Percentiles rank a stretch among this genome's conserved stretches.
phyloP scores from a whole-genome alignment of 306 rosid genomes.

The Prunus salicina region DNA sequence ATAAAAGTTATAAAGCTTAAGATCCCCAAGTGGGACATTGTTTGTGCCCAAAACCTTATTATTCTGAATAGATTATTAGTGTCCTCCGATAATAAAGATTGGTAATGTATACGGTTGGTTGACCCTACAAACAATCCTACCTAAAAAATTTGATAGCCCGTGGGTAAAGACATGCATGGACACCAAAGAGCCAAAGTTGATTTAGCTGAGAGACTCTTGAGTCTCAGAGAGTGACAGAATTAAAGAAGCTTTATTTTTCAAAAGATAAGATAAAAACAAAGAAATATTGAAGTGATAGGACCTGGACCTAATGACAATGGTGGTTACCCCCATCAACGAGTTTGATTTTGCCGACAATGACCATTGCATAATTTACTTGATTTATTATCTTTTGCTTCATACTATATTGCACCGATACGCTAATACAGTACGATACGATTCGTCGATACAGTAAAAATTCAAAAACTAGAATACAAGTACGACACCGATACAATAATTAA shows the following conservation, averaged over 20 bases:
- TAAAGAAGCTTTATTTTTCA: background rate
- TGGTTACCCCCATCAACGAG: conserved; percentile 18
- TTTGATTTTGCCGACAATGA: background rate
- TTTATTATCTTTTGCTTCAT: too few relatives aligned
- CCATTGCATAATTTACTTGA: background rate
- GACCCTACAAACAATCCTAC: conserved; percentile 14
- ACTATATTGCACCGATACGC: too few relatives aligned
- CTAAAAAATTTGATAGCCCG: background rate
- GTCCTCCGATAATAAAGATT: background rate
- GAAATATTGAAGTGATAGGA: conserved; percentile 21
- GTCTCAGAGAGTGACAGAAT: conserved; percentile 5
- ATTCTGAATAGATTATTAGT: too few relatives aligned
- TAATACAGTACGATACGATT: rapidly evolving
- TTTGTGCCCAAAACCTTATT: too few relatives aligned
- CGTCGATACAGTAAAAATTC: rapidly evolving
- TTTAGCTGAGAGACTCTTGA: background rate
- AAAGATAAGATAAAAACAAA: conserved; percentile 11
- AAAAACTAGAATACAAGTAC: too few relatives aligned
- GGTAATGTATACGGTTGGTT: background rate
- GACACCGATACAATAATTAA: too few relatives aligned
- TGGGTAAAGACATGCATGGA: conserved; percentile 20
- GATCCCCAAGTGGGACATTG: too few relatives aligned
- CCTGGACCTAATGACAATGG: background rate
- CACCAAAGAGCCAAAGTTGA: conserved; percentile 11
- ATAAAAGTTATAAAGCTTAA: too few relatives aligned